A percentile compares a stretch with the other conserved stretches of the same genome.
phyloP scores from a whole-genome alignment of 176 grass and related monocot species.

The Aegilops tauschii region DNA sequence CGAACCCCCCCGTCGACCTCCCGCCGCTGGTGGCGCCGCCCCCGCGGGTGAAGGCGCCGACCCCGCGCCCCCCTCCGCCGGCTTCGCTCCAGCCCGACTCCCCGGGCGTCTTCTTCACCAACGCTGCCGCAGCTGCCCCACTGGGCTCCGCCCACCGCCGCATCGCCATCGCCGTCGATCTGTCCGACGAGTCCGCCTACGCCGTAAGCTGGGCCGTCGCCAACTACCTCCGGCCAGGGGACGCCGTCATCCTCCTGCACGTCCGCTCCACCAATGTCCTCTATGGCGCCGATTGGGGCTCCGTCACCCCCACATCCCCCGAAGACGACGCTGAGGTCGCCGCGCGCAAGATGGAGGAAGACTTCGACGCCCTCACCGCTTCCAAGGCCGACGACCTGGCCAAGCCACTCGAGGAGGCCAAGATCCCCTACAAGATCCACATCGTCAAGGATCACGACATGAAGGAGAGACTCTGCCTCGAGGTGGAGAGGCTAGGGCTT shows the following conservation, averaged over 20 bases:
- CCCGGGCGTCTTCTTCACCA: constrained; percentile 78
- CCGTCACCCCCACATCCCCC: constrained; percentile 30
- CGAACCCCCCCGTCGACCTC: constrained; percentile 42
- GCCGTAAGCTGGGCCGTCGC: constrained; percentile 79
- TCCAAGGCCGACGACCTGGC: constrained; percentile 79
- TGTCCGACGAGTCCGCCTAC: constrained; percentile 81
- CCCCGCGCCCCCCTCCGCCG: constrained; percentile 43
- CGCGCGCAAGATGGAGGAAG: constrained; percentile 72
- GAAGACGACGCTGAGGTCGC: constrained; percentile 57
- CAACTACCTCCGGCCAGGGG: constrained; percentile 95
- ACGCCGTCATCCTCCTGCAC: constrained; percentile 91
- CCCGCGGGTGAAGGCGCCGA: constrained; percentile 63
- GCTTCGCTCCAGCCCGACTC: constrained; percentile 66
- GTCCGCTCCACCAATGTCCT: constrained; percentile 83
- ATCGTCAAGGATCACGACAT: constrained; percentile 97
- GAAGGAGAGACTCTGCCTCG: constrained; percentile 98
- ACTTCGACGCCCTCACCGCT: constrained; percentile 68
- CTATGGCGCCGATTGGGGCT: constrained; percentile 96
- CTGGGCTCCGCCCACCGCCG: constrained; percentile 62
- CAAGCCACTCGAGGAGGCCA: constrained; percentile 62
- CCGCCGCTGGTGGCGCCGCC: constrained; percentile 41
- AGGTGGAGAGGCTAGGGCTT: constrained; percentile 88
- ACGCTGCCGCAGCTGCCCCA: constrained; percentile 39
- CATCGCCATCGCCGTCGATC: constrained; percentile 92
- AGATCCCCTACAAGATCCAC: constrained; percentile 88